Evolutionary conservation across 306 rosid species (phyloP).

Genomic region (Cicer yamashitae): DNA sequence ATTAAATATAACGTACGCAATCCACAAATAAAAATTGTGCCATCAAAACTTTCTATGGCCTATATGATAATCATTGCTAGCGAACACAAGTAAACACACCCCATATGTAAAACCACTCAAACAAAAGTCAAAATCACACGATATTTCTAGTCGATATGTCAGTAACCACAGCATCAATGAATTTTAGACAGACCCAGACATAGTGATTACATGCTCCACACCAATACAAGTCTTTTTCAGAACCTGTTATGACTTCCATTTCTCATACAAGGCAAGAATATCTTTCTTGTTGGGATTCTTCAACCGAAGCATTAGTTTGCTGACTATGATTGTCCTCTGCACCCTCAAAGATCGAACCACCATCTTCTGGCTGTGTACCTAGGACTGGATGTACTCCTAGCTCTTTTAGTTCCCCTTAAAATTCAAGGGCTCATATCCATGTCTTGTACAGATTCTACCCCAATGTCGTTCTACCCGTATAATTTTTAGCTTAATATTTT

Average conservation of each 20-base stretch:
- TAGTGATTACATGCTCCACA: conserved; percentile 38
- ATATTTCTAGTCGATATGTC: conserved; percentile 40
- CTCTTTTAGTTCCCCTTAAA: conserved; percentile 56
- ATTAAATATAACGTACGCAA: conserved; percentile 43
- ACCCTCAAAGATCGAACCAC: conserved; percentile 73
- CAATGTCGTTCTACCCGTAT: conserved; percentile 75
- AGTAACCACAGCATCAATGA: conserved; percentile 26
- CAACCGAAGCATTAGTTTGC: conserved; percentile 67
- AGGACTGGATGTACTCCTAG: conserved; percentile 62
- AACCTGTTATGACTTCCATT: conserved; percentile 60
- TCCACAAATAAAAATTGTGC: not conserved
- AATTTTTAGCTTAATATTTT: no score
- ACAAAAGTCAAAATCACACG: conserved; percentile 1
- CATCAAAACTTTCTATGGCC: no score
- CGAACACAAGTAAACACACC: no score
- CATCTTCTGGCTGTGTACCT: conserved; percentile 66
- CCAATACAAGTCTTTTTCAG: conserved; percentile 45
- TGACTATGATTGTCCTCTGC: conserved; percentile 67
- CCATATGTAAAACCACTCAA: no score
- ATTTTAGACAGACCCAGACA: conserved; percentile 29
- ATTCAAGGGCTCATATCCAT: conserved; percentile 70
- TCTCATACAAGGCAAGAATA: conserved; percentile 80
- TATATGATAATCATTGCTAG: no score
- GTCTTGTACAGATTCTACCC: conserved; percentile 74
- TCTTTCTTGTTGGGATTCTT: conserved; percentile 84